Evolutionary conservation across 805 yeast genomes (phyloP).

Genomic region (Debaryomyces prosopidis): DNA sequence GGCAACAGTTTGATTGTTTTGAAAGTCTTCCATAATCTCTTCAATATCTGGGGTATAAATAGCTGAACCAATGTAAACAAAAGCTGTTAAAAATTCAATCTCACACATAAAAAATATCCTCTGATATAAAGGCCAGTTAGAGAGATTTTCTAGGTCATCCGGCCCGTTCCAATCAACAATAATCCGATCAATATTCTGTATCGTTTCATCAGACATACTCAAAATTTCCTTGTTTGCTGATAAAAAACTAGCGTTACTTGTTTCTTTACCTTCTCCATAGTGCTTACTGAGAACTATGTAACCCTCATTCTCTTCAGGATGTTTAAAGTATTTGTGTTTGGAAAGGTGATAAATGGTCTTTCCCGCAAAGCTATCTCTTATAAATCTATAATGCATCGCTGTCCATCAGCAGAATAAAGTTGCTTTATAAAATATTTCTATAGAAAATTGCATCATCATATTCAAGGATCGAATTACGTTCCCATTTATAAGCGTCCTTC

Average conservation of each 20-base stretch:
- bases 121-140: conserved; percentile 50
- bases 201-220: neutral
- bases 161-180: conserved; percentile 36
- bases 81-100: conserved; percentile 46
- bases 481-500: too few relatives aligned
- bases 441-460: too few relatives aligned
- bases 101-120: conserved; percentile 39
- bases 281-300: conserved; percentile 34
- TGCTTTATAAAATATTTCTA: too few relatives aligned
- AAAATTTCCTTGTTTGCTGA: neutral
- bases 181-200: conserved; percentile 4
- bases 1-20: conserved; percentile 44
- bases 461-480: too few relatives aligned
- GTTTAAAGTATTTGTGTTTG: conserved; percentile 18
- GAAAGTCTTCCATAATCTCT: conserved; percentile 45
- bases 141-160: conserved; percentile 57
- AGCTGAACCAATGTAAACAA: conserved; percentile 59
- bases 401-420: too few relatives aligned
- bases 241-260: conserved; percentile 7
- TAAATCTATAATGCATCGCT: conserved; percentile 17
- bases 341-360: conserved; percentile 27
- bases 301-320: conserved; percentile 28
- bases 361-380: conserved; percentile 34
- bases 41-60: conserved; percentile 53
- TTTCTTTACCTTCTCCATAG: conserved; percentile 7